A percentile compares a stretch with the other conserved stretches of the same genome.
phyloP scores from a whole-genome alignment of 1,139 yeast genomes.

The Wickerhamomyces sp. region DNA sequence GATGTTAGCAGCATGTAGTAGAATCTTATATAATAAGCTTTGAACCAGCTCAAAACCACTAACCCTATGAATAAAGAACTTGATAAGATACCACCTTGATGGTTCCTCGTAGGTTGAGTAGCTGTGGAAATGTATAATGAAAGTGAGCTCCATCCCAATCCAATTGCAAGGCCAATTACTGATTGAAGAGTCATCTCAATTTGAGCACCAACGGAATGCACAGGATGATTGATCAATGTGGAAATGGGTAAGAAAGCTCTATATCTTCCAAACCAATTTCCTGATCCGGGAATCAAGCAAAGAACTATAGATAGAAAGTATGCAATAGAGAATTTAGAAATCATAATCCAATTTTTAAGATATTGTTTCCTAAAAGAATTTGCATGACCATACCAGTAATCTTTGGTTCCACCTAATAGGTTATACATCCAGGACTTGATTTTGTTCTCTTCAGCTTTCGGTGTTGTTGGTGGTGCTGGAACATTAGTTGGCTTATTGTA shows the following conservation, averaged over 20 bases:
- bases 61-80: conserved; percentile 37
- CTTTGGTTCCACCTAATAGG: neutral
- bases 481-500: conserved; percentile 30
- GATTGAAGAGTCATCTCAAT: conserved; percentile 40
- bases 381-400: neutral
- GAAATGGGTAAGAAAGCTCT: conserved; percentile 38
- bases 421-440: neutral
- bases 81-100: conserved; percentile 45
- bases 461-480: conserved; percentile 2
- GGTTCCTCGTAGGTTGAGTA: conserved; percentile 34
- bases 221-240: conserved; percentile 42
- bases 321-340: conserved; percentile 37
- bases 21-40: conserved; percentile 36
- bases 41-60: conserved; percentile 36
- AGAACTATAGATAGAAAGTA: conserved; percentile 35
- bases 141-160: conserved; percentile 40
- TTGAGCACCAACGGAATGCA: conserved; percentile 43
- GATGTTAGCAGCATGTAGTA: conserved; percentile 35
- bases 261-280: conserved; percentile 39
- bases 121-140: conserved; percentile 39
- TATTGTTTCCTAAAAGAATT: neutral
- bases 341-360: conserved; percentile 10
- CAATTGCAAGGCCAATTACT: conserved; percentile 42
- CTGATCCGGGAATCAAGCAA: conserved; percentile 34
- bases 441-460: neutral